Evolutionary conservation across 192 early-diverging fungal genomes (phyloP), one percentile per base, ranked within the genome.

Genomic region (Dimargaris verticillata): DNA sequence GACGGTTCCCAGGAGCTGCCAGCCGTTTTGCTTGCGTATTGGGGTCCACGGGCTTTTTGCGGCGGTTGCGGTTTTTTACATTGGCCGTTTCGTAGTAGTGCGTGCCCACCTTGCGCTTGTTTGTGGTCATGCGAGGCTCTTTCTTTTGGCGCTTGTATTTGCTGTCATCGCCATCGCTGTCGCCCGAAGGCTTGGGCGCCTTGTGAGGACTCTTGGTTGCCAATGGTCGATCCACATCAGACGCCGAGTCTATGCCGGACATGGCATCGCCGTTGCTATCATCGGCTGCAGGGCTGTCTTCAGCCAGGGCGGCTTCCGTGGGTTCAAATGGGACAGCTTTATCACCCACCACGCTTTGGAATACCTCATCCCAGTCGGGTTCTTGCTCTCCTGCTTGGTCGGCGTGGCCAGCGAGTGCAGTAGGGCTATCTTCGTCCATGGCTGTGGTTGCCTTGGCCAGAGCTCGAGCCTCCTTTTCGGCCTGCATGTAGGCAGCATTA

Each of bases 81-180:
- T 98, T 98, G 68, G 92, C 91, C 3, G 74, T 77, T 61, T 87
- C 83, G 62, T 98, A 98, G 70, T 81, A 98, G 70, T 97, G 86
- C 44, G 76, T 79, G 51, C 91, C 91, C 49, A 89, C 80, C 75
- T 93, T 94, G 50, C 74, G 72, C 77, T 95, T 95, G 80, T 92
- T 95, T 43, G 89, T 94, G 29, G 83, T 89, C 87, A 88, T 88
- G 52, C 92, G 83, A 7, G 33, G 33, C 44, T 80, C 66, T 20
- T 75, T 68, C 78, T 93, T 93, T 44, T 66, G 62, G 20, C 63
- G 61, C 63, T 72, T 79, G 51, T 64, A 64, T 5, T 66, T 53
- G 29, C 71, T 65, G 44, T 53, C 67, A 51, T 73, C 68, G 41
- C 61, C 69, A 13, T 68, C 69, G 33, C 60, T 48, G 44, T 53